Conservation (phyloP, 129 eudicot species). For the Calendula officinalis region DNA sequence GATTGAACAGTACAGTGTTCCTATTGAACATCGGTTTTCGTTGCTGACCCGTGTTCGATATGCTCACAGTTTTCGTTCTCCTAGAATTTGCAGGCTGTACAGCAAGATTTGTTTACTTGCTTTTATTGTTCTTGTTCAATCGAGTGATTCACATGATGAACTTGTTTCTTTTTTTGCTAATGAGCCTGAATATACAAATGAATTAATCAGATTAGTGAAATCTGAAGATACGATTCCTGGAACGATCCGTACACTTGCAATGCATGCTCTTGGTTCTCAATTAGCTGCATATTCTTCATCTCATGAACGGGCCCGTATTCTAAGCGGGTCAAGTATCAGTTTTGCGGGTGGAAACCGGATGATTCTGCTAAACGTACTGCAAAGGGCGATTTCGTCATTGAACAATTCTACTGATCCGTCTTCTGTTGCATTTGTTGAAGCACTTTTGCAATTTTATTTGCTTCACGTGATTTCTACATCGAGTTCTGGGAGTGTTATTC, state of each 20-base stretch:
- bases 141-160: constrained; percentile 93
- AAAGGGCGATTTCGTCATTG: constrained; percentile 81
- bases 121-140: constrained; percentile 89
- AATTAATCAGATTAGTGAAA: constrained; percentile 83
- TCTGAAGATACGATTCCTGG: constrained; percentile 85
- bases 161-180: constrained; percentile 91
- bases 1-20: constrained; percentile 65
- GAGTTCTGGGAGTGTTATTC: constrained; percentile 75
- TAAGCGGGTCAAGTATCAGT: constrained; percentile 91
- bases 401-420: constrained; percentile 73
- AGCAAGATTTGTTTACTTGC: constrained; percentile 89
- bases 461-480: constrained; percentile 97
- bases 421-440: constrained; percentile 86
- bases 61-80: constrained; percentile 83
- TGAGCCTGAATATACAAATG: constrained; percentile 96
- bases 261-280: constrained; percentile 93
- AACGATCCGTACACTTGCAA: constrained; percentile 75
- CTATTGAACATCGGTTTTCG: constrained; percentile 77
- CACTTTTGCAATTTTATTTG: constrained; percentile 86
- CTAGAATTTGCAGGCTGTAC: constrained; percentile 82
- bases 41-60: constrained; percentile 86
- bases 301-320: constrained; percentile 86
- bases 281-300: constrained; percentile 94
- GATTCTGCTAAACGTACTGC: constrained; percentile 86
- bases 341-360: constrained; percentile 88